Conservation (phyloP, 1,139 yeast genomes). For the Kodamaea plutei region DNA sequence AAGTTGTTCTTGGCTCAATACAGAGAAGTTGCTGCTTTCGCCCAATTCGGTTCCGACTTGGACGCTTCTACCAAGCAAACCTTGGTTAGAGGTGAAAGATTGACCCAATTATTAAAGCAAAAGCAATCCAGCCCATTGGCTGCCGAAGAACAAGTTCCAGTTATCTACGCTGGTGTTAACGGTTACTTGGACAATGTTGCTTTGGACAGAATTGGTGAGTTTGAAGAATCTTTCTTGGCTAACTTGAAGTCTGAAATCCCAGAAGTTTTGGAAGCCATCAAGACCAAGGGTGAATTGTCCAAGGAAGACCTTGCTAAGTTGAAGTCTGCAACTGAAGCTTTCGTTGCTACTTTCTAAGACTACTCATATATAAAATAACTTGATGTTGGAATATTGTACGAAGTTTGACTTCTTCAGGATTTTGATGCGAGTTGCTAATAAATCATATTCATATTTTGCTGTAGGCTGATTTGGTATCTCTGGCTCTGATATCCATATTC, state of each 20-base stretch:
- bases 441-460: conserved; percentile 3
- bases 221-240: conserved; percentile 89
- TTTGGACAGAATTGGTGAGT: conserved; percentile 82
- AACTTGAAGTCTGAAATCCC: conserved; percentile 87
- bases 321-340: conserved; percentile 87
- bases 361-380: conserved; percentile 10
- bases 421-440: conserved; percentile 3
- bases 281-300: conserved; percentile 85
- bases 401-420: not conserved
- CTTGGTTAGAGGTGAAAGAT: conserved; percentile 99
- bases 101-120: conserved; percentile 98
- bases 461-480: no score
- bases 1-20: conserved; percentile 99
- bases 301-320: conserved; percentile 83
- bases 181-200: conserved; percentile 94
- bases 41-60: conserved; percentile 99
- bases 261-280: conserved; percentile 78
- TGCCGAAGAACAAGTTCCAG: conserved; percentile 99
- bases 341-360: conserved; percentile 75
- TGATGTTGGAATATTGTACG: conserved; percentile 2
- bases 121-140: conserved; percentile 95
- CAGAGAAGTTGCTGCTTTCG: conserved; percentile 99
- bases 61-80: conserved; percentile 99
- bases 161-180: conserved; percentile 98
- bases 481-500: no score